Conservation (phyloP, 1,284 basidiomycete species). For the Waitea zeae region DNA sequence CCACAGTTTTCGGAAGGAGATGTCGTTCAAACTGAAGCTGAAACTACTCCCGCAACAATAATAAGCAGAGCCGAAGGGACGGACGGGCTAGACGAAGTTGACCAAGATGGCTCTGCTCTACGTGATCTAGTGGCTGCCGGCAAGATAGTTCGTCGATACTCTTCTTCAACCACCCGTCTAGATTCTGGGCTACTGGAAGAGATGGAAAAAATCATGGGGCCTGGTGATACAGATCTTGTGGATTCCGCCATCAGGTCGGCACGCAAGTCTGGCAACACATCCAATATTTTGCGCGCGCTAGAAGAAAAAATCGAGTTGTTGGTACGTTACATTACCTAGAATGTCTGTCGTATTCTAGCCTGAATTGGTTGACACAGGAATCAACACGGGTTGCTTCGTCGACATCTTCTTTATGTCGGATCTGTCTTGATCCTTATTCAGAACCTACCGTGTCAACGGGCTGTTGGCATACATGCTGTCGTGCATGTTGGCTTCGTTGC, state of each 20-base stretch:
- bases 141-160: too few relatives aligned
- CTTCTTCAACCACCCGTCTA: too few relatives aligned
- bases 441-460: slow-evolving; percentile 70
- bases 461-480: slow-evolving; percentile 72
- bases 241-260: slow-evolving; percentile 32
- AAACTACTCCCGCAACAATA: slow-evolving; percentile 11
- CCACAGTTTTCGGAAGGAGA: slow-evolving; percentile 62
- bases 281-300: slow-evolving; percentile 31
- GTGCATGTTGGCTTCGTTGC: slow-evolving; percentile 64
- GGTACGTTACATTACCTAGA: slow-evolving; percentile 19
- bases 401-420: slow-evolving; percentile 41
- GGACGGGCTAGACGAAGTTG: slow-evolving; percentile 10
- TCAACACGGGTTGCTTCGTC: slow-evolving; percentile 25
- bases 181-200: too few relatives aligned
- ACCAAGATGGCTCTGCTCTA: slow-evolving; percentile 18
- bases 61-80: too few relatives aligned
- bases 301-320: slow-evolving; percentile 41
- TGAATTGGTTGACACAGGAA: slow-evolving; percentile 18
- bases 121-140: slow-evolving; percentile 34
- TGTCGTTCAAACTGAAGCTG: slow-evolving; percentile 27
- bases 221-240: slow-evolving; percentile 26
- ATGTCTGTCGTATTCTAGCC: slow-evolving; percentile 3
- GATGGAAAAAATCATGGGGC: too few relatives aligned
- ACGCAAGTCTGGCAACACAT: slow-evolving; percentile 25
- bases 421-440: slow-evolving; percentile 57